Evolutionary conservation across 140 eudicot species (phyloP), one percentile per base, ranked within the genome.

Genomic region (Senecio squalidus): DNA sequence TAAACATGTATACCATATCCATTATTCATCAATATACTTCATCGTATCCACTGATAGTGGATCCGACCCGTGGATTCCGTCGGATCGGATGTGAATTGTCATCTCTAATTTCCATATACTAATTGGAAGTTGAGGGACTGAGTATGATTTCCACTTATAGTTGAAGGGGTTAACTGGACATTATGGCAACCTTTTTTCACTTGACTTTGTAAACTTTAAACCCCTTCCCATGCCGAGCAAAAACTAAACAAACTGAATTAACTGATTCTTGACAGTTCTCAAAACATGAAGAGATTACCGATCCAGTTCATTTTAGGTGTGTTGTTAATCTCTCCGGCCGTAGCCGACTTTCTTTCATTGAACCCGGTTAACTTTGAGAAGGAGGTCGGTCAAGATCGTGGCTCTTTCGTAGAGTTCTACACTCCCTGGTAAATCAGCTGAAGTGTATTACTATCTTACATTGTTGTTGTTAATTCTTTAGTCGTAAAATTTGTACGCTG

Each of bases 381-480:
- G 23, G 94, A 84, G 78, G 84, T 88, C 49, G 96, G 96, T 63
- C 87, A 79, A 76, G 92, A 84, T 81, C 88, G 84, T 20, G 94
- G 62, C 43, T 88, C 88, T 51, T 91, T 88, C 55, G 95, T 88
- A 0, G 95, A 88, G 72, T 88, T 88, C 78, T 88, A 84, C 63
- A 90, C 96, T 74, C 91, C 94, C 50, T 88, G 96, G 96, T 84
- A 50, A 9, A 20, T 21, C 0, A 8, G 4, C 0, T 15, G 43
- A 62, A 4, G 10, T n/a, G 21, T 0, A 3, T 36, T 25, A 0
- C 28, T 4, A 28, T 13, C 22, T 15, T 46, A 26, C 9, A 1
- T 56, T 39, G 20, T 11, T 0, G 6, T 10, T 36, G 14, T 1
- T 36, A 1, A 1, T 44, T 7, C 0, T 44, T 0, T 17, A 15